These are phyloP conservation scores for Thymus quinquecostatus DNA, from an alignment of 257 asterid genomes.

Conservation along the genomic window DNA sequence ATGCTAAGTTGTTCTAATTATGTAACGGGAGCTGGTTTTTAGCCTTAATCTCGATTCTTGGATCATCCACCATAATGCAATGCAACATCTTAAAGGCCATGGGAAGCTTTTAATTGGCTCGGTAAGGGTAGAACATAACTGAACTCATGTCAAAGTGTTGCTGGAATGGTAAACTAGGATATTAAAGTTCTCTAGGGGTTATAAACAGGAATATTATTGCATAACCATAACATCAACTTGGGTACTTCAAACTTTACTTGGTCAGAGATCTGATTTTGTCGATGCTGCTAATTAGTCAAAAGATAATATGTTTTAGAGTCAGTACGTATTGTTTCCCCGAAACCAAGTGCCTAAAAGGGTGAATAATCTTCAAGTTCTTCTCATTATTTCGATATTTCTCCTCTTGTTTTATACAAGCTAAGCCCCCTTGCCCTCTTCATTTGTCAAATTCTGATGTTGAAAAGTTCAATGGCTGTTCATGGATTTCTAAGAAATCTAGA, in stretches of 20 bases:
- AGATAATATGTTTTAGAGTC: background rate
- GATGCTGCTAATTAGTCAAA: background rate
- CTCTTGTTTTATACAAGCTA: background rate
- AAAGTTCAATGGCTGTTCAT: background rate
- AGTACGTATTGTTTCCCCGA: background rate
- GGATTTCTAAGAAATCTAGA: constrained; percentile 1
- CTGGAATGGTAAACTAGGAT: no score
- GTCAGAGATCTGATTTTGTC: background rate
- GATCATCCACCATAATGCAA: no score
- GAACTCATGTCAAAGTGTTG: no score
- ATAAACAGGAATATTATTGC: background rate
- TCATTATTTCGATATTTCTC: background rate
- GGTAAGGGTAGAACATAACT: no score
- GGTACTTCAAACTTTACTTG: background rate
- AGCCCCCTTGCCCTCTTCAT: background rate
- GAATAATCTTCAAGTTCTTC: background rate
- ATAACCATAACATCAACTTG: background rate
- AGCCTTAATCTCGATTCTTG: background rate
- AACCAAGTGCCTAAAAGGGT: background rate
- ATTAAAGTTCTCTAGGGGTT: no score
- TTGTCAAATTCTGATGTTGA: background rate
- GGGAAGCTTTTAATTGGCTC: no score
- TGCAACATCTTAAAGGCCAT: no score
- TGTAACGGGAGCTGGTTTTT: background rate
- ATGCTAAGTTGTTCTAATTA: background rate